Evolutionary conservation across 768 basidiomycete species (phyloP).

Genomic region (Glaciozyma antarctica): DNA sequence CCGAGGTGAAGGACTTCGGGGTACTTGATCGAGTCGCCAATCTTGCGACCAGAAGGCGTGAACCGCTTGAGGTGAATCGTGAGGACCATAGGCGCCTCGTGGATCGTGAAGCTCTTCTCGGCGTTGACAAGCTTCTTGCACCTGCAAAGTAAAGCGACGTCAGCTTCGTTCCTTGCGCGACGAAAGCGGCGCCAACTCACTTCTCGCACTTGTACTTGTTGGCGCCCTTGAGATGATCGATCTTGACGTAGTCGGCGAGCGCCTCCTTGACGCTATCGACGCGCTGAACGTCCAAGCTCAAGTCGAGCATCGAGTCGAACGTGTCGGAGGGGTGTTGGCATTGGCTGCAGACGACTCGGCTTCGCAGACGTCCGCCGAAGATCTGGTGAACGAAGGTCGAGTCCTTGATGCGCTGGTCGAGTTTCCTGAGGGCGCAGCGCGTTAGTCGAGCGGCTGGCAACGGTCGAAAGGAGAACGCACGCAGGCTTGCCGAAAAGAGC

Average conservation of each 20-base stretch:
- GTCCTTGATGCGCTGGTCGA: slow-evolving; percentile 44
- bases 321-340: slow-evolving; percentile 89
- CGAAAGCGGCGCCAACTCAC: slow-evolving; percentile 46
- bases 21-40: slow-evolving; percentile 66
- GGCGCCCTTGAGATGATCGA: slow-evolving; percentile 73
- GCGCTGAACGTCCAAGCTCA: slow-evolving; percentile 73
- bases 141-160: slow-evolving; percentile 42
- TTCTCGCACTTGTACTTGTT: slow-evolving; percentile 99
- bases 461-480: slow-evolving; percentile 7
- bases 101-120: slow-evolving; percentile 77
- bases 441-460: background rate
- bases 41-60: slow-evolving; percentile 71
- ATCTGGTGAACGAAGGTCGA: slow-evolving; percentile 90
- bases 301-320: slow-evolving; percentile 86
- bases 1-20: slow-evolving; percentile 62
- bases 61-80: slow-evolving; percentile 95
- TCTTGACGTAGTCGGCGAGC: slow-evolving; percentile 64
- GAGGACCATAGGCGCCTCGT: slow-evolving; percentile 75
- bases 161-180: background rate
- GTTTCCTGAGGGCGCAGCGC: slow-evolving; percentile 35
- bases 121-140: slow-evolving; percentile 87
- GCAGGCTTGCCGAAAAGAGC: slow-evolving; percentile 59
- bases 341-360: slow-evolving; percentile 71
- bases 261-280: slow-evolving; percentile 57
- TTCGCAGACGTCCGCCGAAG: slow-evolving; percentile 85